Evolutionary conservation across 176 grass and related monocot species (phyloP).

Genomic region (Thalia dealbata): DNA sequence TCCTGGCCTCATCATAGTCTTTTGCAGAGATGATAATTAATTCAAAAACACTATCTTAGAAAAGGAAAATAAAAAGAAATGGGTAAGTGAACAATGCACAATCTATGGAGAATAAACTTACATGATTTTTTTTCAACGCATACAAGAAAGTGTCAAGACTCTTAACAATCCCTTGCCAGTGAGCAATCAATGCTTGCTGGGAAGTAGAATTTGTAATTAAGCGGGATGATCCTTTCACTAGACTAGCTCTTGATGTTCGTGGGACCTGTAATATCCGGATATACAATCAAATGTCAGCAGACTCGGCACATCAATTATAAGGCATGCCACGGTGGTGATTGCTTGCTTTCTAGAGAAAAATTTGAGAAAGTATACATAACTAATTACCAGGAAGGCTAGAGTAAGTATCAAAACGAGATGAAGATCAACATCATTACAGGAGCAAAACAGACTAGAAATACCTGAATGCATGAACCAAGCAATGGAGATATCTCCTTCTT

Average conservation of each 20-base stretch:
- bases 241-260: slow-evolving; percentile 91
- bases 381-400: neutral
- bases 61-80: too few relatives aligned
- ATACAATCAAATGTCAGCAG: neutral
- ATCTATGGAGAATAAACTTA: slow-evolving; percentile 30
- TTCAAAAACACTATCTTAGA: neutral
- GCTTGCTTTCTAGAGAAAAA: too few relatives aligned
- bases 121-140: slow-evolving; percentile 83
- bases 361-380: neutral
- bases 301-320: neutral
- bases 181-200: slow-evolving; percentile 91
- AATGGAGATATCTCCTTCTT: slow-evolving; percentile 63
- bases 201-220: slow-evolving; percentile 60
- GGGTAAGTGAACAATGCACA: slow-evolving; percentile 8
- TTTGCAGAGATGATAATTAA: neutral
- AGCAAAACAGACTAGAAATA: slow-evolving; percentile 4
- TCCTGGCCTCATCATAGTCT: neutral
- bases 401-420: neutral
- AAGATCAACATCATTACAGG: neutral
- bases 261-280: slow-evolving; percentile 41
- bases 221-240: slow-evolving; percentile 86
- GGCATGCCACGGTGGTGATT: neutral
- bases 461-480: slow-evolving; percentile 58
- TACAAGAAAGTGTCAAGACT: slow-evolving; percentile 85
- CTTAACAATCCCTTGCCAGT: slow-evolving; percentile 97